Evolutionary conservation across 805 yeast genomes (phyloP), one percentile per base, ranked within the genome.

Genomic region (Tetrapisispora taiwanensis): DNA sequence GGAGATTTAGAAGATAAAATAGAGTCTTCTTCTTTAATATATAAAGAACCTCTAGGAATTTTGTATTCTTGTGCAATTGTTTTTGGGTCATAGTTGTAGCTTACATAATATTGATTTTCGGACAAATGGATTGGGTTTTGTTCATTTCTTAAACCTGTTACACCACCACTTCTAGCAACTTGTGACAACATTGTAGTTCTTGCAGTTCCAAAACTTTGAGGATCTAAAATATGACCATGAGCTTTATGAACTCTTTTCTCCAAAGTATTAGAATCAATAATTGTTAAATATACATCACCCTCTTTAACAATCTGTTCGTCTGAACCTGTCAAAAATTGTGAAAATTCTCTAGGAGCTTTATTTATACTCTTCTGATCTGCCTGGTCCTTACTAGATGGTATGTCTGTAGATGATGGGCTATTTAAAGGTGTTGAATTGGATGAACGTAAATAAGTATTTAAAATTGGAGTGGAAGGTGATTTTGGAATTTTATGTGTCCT

Each of bases 231-330:
- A 49, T 69, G 64, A 0, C 85, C 85, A 50, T 68, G 73, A 47
- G 71, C 69, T 46, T 71, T 79, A 30, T 24, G 27, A 3, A 61
- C 34, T 26, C 50, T 52, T 58, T 68, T 76, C 48, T 81, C 86
- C 49, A 83, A 71, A 0, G 47, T 39, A 6, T 73, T 79, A 0
- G 77, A 73, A 2, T 66, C 55, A 8, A 72, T 65, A 41, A 67
- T 62, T 6, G 68, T 61, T 1, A 75, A 73, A 32, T 67, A 64
- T 4, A 78, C 71, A 27, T 76, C 73, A 1, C 83, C 85, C 27
- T 71, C 72, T 48, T 71, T 75, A 39, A 79, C 45, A 1, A 82
- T 71, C 45, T 87, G 67, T 54, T 83, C 92, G 41, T 79, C 78
- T 1, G 70, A 62, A 53, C 73, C 75, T 19, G 60, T 65, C 48